Evolutionary conservation across 2,329 filamentous ascomycete genomes (phyloP).

Genomic region (Fusarium abutilonis): DNA sequence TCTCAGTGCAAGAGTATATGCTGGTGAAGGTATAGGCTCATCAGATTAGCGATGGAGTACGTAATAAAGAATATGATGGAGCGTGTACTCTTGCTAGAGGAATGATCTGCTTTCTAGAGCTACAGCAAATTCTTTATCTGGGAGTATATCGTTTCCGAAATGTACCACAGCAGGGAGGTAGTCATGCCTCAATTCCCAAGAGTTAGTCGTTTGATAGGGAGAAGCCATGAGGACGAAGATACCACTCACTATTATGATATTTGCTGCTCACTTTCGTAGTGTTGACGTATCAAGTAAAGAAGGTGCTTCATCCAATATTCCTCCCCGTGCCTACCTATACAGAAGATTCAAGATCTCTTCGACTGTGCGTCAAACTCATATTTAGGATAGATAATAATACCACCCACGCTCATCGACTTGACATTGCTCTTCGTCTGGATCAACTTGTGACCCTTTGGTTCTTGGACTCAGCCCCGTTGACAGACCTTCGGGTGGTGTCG

Average conservation of each 20-base stretch:
- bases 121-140: slow-evolving; percentile 16
- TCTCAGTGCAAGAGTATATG: not conserved
- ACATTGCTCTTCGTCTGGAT: not conserved
- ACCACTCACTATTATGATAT: slow-evolving; percentile 17
- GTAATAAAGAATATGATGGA: slow-evolving; percentile 24
- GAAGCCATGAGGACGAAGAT: too few species aligned
- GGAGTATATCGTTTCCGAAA: slow-evolving; percentile 10
- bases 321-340: slow-evolving; percentile 9
- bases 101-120: slow-evolving; percentile 16
- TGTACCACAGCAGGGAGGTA: slow-evolving; percentile 20
- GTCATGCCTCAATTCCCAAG: not conserved
- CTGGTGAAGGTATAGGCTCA: not conserved
- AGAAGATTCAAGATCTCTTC: slow-evolving; percentile 23
- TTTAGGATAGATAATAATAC: slow-evolving; percentile 39
- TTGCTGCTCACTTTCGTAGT: slow-evolving; percentile 18
- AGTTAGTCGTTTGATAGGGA: not conserved
- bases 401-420: slow-evolving; percentile 26
- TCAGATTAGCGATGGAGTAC: slow-evolving; percentile 7
- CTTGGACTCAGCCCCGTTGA: not conserved
- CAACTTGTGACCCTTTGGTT: not conserved
- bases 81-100: slow-evolving; percentile 18
- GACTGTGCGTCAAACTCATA: slow-evolving; percentile 36
- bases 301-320: slow-evolving; percentile 21
- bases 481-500: slow-evolving; percentile 19
- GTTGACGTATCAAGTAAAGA: slow-evolving; percentile 10